These are phyloP conservation scores for Datura wrightii DNA, from an alignment of 257 asterid species.

Conservation along the genomic window DNA sequence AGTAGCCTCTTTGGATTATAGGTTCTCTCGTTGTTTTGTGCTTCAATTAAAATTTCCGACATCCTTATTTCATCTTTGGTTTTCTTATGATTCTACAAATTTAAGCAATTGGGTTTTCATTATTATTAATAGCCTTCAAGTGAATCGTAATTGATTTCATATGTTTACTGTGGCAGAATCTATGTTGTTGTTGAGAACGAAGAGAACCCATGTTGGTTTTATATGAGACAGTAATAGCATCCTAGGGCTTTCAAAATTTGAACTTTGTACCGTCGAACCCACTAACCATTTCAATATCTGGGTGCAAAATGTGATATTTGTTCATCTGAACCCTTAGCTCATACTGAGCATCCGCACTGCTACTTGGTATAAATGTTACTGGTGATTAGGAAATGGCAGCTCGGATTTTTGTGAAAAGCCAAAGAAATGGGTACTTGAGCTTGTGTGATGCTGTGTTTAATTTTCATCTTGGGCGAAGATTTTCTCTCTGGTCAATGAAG, in stretches of 20 bases:
- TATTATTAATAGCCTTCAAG: neutral
- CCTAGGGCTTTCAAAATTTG: too few relatives aligned
- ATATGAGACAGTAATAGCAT: neutral
- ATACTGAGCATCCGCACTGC: neutral
- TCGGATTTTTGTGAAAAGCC: constrained; percentile 34
- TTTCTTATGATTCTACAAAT: neutral
- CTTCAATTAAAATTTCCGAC: too few relatives aligned
- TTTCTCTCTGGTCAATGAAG: constrained; percentile 94
- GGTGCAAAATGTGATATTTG: neutral
- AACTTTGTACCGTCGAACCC: neutral
- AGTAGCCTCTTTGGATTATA: neutral
- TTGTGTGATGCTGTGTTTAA: constrained; percentile 29
- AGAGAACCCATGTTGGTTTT: neutral
- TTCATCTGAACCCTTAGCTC: neutral
- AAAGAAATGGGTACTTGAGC: constrained; percentile 36
- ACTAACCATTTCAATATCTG: neutral
- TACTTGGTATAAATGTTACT: neutral
- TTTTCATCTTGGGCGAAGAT: constrained; percentile 40
- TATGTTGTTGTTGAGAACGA: neutral
- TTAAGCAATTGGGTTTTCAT: neutral
- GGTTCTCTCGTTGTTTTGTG: neutral
- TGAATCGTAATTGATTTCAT: neutral
- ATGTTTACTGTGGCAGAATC: neutral
- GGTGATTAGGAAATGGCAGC: constrained; percentile 41
- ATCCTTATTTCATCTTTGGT: too few relatives aligned